Evolutionary conservation across 78 protist species (phyloP).

Genomic region (Capsaspora owczarzaki): DNA sequence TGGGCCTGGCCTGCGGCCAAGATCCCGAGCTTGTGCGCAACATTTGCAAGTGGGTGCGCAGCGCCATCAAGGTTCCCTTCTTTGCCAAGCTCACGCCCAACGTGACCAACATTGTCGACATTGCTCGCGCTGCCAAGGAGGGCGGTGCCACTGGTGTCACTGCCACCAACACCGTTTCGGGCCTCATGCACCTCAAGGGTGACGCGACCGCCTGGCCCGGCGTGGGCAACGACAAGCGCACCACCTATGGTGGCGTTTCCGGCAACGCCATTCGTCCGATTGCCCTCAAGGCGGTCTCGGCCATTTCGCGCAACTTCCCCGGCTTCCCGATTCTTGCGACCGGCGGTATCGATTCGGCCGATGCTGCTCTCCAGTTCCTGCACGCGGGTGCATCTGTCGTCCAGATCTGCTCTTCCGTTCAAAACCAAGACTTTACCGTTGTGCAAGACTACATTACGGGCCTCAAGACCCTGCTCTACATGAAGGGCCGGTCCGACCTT

Average conservation of each 20-base stretch:
- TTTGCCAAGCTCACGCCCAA: slow-evolving; percentile 95
- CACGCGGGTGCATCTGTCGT: slow-evolving; percentile 78
- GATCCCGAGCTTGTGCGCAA: slow-evolving; percentile 72
- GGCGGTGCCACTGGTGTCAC: slow-evolving; percentile 93
- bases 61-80: slow-evolving; percentile 71
- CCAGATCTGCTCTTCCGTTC: slow-evolving; percentile 83
- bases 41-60: slow-evolving; percentile 78
- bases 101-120: slow-evolving; percentile 70
- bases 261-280: slow-evolving; percentile 90
- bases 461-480: slow-evolving; percentile 72
- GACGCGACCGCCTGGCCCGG: slow-evolving; percentile 77
- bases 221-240: slow-evolving; percentile 73
- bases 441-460: slow-evolving; percentile 87
- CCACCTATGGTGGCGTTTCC: slow-evolving; percentile 89
- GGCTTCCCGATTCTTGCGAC: slow-evolving; percentile 73
- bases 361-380: slow-evolving; percentile 74
- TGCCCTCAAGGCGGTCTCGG: slow-evolving; percentile 66
- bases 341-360: slow-evolving; percentile 89
- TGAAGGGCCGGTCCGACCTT: slow-evolving; percentile 73
- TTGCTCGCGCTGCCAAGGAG: slow-evolving; percentile 80
- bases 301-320: slow-evolving; percentile 54
- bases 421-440: slow-evolving; percentile 90
- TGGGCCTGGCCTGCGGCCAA: slow-evolving; percentile 93
- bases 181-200: slow-evolving; percentile 70
- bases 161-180: slow-evolving; percentile 61